These are phyloP conservation scores for Colletotrichum horii DNA, from an alignment of 2,329 filamentous ascomycete genomes.

Conservation along the genomic window DNA sequence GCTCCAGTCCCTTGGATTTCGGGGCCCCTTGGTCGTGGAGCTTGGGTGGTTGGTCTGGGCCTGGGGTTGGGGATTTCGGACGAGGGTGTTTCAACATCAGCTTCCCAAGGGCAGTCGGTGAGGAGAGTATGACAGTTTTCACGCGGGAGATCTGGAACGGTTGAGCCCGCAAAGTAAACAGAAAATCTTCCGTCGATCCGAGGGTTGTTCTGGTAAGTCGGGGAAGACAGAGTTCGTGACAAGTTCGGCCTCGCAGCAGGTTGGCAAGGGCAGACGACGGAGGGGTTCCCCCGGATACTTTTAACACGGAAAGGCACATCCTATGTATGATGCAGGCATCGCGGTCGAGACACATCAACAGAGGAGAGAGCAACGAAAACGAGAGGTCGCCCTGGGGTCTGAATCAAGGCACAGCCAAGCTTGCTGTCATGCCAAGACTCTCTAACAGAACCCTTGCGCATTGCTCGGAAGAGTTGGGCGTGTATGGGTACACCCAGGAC, in stretches of 20 bases:
- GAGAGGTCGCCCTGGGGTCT: not conserved
- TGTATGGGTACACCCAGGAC: constrained; percentile 10
- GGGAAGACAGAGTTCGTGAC: not conserved
- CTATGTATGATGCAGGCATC: not conserved
- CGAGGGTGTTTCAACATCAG: constrained; percentile 18
- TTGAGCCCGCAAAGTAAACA: not conserved
- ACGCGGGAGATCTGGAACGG: not conserved
- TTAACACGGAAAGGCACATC: not conserved
- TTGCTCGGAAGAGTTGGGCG: not conserved
- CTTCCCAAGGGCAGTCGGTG: not conserved
- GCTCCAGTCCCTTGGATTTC: not conserved
- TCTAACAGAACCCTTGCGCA: constrained; percentile 6
- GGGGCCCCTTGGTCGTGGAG: not conserved
- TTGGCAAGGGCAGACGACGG: not conserved
- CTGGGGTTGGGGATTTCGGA: not conserved
- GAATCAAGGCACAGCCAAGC: constrained; percentile 19
- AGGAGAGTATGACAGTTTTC: not conserved
- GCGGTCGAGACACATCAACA: not conserved
- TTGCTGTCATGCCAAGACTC: constrained; percentile 20
- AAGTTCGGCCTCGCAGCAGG: not conserved
- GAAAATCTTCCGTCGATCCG: not conserved
- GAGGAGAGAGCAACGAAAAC: not conserved
- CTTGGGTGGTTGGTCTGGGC: not conserved
- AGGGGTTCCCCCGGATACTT: not conserved
- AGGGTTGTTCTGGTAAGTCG: not conserved